Percentiles rank a stretch among this genome's conserved stretches.
These are phyloP conservation scores for Candida maris DNA, from an alignment of 805 yeast species.

Conservation along the genomic window DNA sequence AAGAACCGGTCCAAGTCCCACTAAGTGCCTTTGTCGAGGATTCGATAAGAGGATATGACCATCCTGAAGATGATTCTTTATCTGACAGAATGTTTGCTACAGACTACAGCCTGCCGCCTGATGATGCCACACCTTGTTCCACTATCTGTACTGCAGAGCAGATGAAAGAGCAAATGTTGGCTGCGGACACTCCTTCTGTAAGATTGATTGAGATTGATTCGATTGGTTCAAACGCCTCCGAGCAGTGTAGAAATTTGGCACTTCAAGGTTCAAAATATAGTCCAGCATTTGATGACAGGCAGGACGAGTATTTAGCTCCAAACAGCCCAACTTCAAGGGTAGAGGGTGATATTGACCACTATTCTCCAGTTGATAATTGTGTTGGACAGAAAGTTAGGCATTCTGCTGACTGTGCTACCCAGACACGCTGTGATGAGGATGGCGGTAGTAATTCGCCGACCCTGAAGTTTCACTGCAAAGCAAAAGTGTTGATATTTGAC, in stretches of 20 bases:
- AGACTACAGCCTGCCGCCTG: slow-evolving; percentile 1
- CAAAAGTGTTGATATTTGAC: slow-evolving; percentile 21
- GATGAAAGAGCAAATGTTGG: background rate
- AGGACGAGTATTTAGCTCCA: background rate
- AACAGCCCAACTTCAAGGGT: background rate
- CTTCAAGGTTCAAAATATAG: slow-evolving; percentile 8
- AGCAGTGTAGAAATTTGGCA: slow-evolving; percentile 4
- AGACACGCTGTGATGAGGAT: slow-evolving; percentile 2
- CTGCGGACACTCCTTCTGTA: background rate
- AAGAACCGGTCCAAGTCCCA: slow-evolving; percentile 6
- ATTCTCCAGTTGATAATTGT: background rate
- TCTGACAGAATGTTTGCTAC: slow-evolving; percentile 2
- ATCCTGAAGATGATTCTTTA: background rate
- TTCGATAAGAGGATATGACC: slow-evolving; percentile 3
- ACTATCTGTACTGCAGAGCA: slow-evolving; percentile 9
- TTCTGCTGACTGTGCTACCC: background rate
- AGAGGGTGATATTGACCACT: background rate
- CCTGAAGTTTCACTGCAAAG: slow-evolving; percentile 21
- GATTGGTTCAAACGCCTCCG: slow-evolving; percentile 8
- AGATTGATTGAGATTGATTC: slow-evolving; percentile 9
- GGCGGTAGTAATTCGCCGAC: slow-evolving; percentile 6
- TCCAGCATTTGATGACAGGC: slow-evolving; percentile 4
- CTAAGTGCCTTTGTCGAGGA: slow-evolving; percentile 21
- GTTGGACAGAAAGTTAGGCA: background rate
- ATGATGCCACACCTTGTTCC: slow-evolving; percentile 10